phyloP scores from a whole-genome alignment of 305 asterid species.

The Fraxinus platypoda region DNA sequence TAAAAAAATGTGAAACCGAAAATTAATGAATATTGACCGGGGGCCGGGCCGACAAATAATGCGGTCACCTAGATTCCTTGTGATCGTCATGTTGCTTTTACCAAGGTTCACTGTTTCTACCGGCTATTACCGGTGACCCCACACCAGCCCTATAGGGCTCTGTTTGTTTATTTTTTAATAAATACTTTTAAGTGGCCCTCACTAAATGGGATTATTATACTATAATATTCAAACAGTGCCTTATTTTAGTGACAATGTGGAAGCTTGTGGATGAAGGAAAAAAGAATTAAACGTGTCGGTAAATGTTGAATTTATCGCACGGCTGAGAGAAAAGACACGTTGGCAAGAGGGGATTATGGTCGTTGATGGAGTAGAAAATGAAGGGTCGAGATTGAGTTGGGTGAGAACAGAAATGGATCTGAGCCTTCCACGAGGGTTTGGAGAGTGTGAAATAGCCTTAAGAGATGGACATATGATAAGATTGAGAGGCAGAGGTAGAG shows the following conservation, averaged over 20 bases:
- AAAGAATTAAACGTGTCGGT: conserved; percentile 64
- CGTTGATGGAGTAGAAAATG: conserved; percentile 40
- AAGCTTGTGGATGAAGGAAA: conserved; percentile 34
- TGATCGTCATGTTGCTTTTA: conserved; percentile 53
- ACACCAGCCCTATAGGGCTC: conserved; percentile 1
- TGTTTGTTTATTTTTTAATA: conserved; percentile 19
- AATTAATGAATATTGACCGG: conserved; percentile 63
- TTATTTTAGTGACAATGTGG: conserved; percentile 21
- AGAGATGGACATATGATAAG: conserved; percentile 36
- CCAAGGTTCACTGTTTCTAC: conserved; percentile 38
- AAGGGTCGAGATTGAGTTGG: conserved; percentile 46
- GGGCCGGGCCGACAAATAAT: conserved; percentile 48
- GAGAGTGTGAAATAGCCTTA: conserved; percentile 42
- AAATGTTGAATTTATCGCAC: conserved; percentile 21
- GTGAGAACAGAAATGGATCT: conserved; percentile 55
- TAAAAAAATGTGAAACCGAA: conserved; percentile 29
- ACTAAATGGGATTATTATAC: background rate
- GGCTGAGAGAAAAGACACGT: conserved; percentile 53
- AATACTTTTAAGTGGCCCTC: conserved; percentile 26
- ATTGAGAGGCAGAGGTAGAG: conserved; percentile 30
- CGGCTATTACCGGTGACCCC: conserved; percentile 41
- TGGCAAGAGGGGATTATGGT: conserved; percentile 31
- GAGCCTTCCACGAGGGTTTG: conserved; percentile 68
- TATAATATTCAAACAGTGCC: conserved; percentile 1
- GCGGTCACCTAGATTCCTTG: conserved; percentile 60